Evolutionary conservation across 345 rosid species (phyloP).

Genomic region (Punica granatum): DNA sequence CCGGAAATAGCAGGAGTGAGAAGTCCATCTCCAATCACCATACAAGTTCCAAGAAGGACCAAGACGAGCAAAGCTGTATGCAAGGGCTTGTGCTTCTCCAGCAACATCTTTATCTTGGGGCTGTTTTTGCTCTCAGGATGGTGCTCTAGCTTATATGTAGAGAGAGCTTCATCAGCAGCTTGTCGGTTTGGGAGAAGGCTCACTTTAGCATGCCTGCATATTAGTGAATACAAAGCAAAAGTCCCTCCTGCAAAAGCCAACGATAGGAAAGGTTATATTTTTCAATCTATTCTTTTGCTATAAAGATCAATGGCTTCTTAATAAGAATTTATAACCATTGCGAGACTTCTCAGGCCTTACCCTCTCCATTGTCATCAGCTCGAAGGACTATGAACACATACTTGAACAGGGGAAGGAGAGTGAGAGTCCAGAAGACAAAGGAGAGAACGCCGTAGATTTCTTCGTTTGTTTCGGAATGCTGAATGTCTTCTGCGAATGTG

Average conservation of each 20-base stretch:
- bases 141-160: constrained; percentile 85
- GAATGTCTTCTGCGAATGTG: constrained; percentile 96
- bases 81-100: constrained; percentile 75
- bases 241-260: constrained; percentile 65
- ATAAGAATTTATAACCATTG: background rate
- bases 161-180: constrained; percentile 87
- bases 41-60: constrained; percentile 98
- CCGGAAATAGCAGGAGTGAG: constrained; percentile 99
- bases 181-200: constrained; percentile 94
- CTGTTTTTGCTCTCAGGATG: constrained; percentile 55
- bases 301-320: background rate
- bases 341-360: constrained; percentile 26
- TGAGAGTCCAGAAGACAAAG: constrained; percentile 98
- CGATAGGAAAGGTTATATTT: background rate
- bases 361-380: constrained; percentile 98
- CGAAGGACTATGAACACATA: constrained; percentile 93
- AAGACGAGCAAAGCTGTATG: constrained; percentile 86
- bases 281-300: background rate
- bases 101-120: constrained; percentile 55
- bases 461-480: constrained; percentile 84
- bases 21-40: constrained; percentile 98
- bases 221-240: constrained; percentile 83
- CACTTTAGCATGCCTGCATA: constrained; percentile 91
- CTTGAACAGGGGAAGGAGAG: constrained; percentile 83
- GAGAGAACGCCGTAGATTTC: constrained; percentile 94